phyloP scores from a whole-genome alignment of 805 yeast genomes.

The Yamadazyma tumulicola region DNA sequence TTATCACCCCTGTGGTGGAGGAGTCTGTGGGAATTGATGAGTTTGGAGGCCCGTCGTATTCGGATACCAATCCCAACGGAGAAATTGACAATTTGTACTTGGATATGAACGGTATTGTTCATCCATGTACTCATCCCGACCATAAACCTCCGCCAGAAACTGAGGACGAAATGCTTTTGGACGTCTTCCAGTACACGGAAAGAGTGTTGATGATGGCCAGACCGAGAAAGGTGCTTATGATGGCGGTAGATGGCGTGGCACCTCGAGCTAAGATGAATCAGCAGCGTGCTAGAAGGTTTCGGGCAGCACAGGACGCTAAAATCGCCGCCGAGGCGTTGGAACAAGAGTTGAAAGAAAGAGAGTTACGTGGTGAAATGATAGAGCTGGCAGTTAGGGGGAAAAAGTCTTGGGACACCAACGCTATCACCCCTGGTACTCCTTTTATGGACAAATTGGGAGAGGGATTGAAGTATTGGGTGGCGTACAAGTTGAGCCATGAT shows the following conservation, averaged over 20 bases:
- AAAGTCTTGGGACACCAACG: slow-evolving; percentile 90
- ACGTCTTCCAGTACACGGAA: slow-evolving; percentile 88
- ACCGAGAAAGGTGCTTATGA: slow-evolving; percentile 87
- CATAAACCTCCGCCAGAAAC: slow-evolving; percentile 93
- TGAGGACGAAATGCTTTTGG: slow-evolving; percentile 95
- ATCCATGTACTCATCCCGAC: slow-evolving; percentile 98
- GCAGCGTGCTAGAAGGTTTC: slow-evolving; percentile 88
- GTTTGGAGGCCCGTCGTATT: slow-evolving; percentile 67
- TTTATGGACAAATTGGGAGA: slow-evolving; percentile 89
- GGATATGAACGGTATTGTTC: slow-evolving; percentile 99
- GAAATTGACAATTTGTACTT: slow-evolving; percentile 90
- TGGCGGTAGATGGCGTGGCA: slow-evolving; percentile 99
- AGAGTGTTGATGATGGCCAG: slow-evolving; percentile 90
- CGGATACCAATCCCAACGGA: slow-evolving; percentile 87
- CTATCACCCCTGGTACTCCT: slow-evolving; percentile 98
- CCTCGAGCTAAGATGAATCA: slow-evolving; percentile 98
- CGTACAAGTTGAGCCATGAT: slow-evolving; percentile 80
- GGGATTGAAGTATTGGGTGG: slow-evolving; percentile 86
- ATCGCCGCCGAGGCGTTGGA: slow-evolving; percentile 71
- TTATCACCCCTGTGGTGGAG: slow-evolving; percentile 84
- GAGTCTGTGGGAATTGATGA: slow-evolving; percentile 51
- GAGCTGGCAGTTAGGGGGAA: slow-evolving; percentile 73
- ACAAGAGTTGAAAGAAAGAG: slow-evolving; percentile 54
- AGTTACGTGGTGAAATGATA: slow-evolving; percentile 65
- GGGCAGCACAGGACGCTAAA: slow-evolving; percentile 87